Percentiles rank a stretch among this genome's conserved stretches.
phyloP scores from a whole-genome alignment of 805 yeast genomes.

The Sugiyamaella americana region DNA sequence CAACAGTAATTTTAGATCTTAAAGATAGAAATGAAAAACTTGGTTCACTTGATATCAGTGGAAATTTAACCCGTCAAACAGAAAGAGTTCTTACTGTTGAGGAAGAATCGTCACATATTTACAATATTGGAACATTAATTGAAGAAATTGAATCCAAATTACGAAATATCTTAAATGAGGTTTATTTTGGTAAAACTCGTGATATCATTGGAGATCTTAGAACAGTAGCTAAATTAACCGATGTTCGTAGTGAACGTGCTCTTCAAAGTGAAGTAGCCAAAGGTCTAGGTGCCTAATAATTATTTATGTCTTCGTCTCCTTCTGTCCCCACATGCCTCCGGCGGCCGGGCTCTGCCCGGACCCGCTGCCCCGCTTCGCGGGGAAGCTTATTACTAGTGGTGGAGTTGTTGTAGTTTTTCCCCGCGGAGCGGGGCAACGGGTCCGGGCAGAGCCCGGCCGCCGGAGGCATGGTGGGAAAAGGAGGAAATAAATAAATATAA shows the following conservation, averaged over 20 bases:
- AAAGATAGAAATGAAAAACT: conserved; percentile 32
- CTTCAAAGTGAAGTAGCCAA: conserved; percentile 40
- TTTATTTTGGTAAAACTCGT: conserved; percentile 89
- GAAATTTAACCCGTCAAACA: conserved; percentile 76
- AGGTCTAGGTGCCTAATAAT: conserved; percentile 24
- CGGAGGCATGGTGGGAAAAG: neutral
- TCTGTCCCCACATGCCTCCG: neutral
- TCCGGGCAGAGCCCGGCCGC: neutral
- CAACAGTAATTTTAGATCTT: conserved; percentile 80
- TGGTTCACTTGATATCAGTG: conserved; percentile 54
- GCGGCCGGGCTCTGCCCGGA: neutral
- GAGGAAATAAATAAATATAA: too few relatives aligned
- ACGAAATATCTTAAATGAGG: conserved; percentile 84
- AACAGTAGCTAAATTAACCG: conserved; percentile 35
- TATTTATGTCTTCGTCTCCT: neutral
- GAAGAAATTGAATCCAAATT: conserved; percentile 86
- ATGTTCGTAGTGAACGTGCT: conserved; percentile 34
- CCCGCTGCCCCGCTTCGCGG: neutral
- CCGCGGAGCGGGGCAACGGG: neutral
- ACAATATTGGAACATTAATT: conserved; percentile 76
- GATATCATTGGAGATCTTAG: conserved; percentile 75
- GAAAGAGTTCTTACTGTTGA: conserved; percentile 45
- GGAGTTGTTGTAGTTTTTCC: too few relatives aligned
- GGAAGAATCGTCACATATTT: conserved; percentile 63
- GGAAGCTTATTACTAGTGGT: too few relatives aligned